These are phyloP conservation scores for Arthrinium puccinioides DNA, from an alignment of 2,329 filamentous ascomycete species.

Conservation along the genomic window DNA sequence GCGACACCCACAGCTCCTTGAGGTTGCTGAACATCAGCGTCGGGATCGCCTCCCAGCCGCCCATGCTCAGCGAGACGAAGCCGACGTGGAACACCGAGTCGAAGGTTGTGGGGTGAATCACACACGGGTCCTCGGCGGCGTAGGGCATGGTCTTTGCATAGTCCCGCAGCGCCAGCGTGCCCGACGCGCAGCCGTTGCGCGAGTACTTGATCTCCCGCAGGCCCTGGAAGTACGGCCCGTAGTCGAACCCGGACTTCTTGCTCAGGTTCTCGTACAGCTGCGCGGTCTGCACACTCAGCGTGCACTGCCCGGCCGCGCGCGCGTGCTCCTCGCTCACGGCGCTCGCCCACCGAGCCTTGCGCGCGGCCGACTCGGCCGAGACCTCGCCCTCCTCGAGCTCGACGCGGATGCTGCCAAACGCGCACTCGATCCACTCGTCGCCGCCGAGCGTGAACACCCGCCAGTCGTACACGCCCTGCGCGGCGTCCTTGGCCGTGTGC, in stretches of 20 bases:
- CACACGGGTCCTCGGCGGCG: conserved; percentile 24
- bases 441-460: conserved; percentile 13
- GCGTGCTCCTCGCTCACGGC: conserved; percentile 11
- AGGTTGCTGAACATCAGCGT: conserved; percentile 2
- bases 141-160: conserved; percentile 28
- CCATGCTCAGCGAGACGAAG: conserved; percentile 1
- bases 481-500: conserved; percentile 6
- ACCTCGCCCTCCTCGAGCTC: neutral
- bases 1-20: conserved; percentile 1
- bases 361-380: neutral
- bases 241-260: conserved; percentile 9
- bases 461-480: conserved; percentile 24
- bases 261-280: conserved; percentile 13
- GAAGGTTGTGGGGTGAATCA: conserved; percentile 30
- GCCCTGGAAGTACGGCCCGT: conserved; percentile 1
- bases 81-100: conserved; percentile 26
- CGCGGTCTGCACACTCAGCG: conserved; percentile 19
- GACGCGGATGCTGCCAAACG: conserved; percentile 1
- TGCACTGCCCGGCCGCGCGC: conserved; percentile 1
- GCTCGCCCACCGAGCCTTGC: conserved; percentile 19
- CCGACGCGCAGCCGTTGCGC: conserved; percentile 14
- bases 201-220: neutral
- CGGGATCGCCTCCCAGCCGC: conserved; percentile 2
- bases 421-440: conserved; percentile 3
- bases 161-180: conserved; percentile 16